Base-by-base conservation (phyloP, 441 rosid genomes). In the Gossypium gossypioides region DNA sequence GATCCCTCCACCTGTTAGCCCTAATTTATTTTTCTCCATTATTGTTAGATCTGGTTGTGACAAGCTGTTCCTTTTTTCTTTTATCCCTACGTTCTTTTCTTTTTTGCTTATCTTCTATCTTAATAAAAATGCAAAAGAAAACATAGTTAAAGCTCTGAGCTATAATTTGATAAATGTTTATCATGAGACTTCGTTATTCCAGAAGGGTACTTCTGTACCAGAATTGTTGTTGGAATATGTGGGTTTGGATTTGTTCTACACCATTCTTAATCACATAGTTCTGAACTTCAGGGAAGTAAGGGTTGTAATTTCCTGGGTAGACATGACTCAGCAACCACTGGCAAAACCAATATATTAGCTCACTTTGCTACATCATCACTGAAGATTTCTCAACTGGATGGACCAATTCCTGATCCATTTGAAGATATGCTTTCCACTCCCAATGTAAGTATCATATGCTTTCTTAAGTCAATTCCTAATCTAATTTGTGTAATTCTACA, bases 381-480 rank as follows among this genome's bases (percentile, higher is more conserved):
- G 22, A 91, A 85, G 78, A 89, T 95, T 70, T 91, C 97, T 69
- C 99, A 95, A 81, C 76, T 81, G 64, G 98, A 95, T 87, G 99
- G 99, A 56, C 95, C 96, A 56, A 82, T 81, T 71, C 98, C 99
- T 73, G 98, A 91, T 82, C 92, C 96, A 24, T 95, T 89, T 81
- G 99, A 95, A 68, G 99, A 95, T 66, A 84, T 80, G 79, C 85
- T 91, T 74, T 89, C 99, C 29, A 89, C 99, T 72, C 98, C 99
- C 65, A 95, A 92, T 86, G 97, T 95, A 78, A 79, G 96, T 69
- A 64, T 71, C 56, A 24, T 18, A 29, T 50, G 10, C 29, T 37
- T 63, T 40, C 16, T 37, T 40, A 22, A 19, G 69, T 13, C 18
- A 50, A 44, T 44, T 65, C 34, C 55, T 12, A 68, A 27, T 50